These are phyloP conservation scores for Fraxinus albicans DNA, from an alignment of 305 asterid genomes.

Conservation along the genomic window DNA sequence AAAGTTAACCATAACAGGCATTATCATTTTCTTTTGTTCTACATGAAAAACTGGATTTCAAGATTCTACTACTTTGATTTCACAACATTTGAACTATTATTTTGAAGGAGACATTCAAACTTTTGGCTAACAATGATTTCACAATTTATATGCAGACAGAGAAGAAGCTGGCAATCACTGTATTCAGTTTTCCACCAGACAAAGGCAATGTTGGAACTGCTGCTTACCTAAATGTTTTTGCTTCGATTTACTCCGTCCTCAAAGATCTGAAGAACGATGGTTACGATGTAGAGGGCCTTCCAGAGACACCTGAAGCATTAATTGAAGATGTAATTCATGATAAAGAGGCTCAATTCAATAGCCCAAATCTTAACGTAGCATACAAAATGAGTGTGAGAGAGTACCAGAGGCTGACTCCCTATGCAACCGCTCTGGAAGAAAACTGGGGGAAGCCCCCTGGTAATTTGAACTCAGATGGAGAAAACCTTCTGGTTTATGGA, in stretches of 20 bases:
- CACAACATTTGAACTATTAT: not conserved
- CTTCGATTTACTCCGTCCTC: slow-evolving; percentile 84
- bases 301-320: slow-evolving; percentile 73
- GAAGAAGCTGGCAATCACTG: slow-evolving; percentile 91
- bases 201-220: slow-evolving; percentile 98
- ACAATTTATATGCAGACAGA: slow-evolving; percentile 50
- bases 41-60: not conserved
- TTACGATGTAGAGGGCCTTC: slow-evolving; percentile 84
- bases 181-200: slow-evolving; percentile 98
- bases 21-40: not conserved
- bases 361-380: slow-evolving; percentile 87
- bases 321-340: slow-evolving; percentile 89
- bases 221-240: slow-evolving; percentile 87
- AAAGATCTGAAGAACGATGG: slow-evolving; percentile 80
- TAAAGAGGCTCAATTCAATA: slow-evolving; percentile 95
- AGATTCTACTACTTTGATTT: not conserved
- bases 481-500: slow-evolving; percentile 87
- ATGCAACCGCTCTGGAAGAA: slow-evolving; percentile 76
- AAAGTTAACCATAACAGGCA: not conserved
- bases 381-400: slow-evolving; percentile 92
- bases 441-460: slow-evolving; percentile 99
- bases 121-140: not conserved
- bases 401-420: slow-evolving; percentile 81
- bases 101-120: not conserved
- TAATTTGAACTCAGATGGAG: slow-evolving; percentile 91